Base-by-base conservation (phyloP, 805 yeast genomes). In the Metschnikowia koreensis region DNA sequence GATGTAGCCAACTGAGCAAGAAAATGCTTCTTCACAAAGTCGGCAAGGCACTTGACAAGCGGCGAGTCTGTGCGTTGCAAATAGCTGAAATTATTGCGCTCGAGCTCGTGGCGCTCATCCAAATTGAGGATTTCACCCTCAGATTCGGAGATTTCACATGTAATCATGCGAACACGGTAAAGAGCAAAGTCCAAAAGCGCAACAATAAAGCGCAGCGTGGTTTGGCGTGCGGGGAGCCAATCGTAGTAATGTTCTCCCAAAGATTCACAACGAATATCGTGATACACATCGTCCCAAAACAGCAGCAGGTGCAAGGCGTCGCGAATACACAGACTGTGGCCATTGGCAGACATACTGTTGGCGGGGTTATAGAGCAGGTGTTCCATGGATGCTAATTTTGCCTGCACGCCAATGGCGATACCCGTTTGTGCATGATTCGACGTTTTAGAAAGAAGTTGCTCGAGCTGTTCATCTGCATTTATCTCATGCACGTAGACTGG, bases 251-350 rank as follows among this genome's bases (percentile, higher is more conserved):
- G 38, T 17, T 37, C 43, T 6, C 6, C 44, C 16, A 6, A 13
- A 33, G 40, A 11, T 28, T 55, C 58, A 28, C 15, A 38, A n/a
- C 40, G 37, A 49, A 55, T 53, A 40, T 55, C 58, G 40, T 55
- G 58, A 45, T 55, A 53, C 13, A 55, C 58, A 39, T 55, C 57
- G 44, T 44, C 44, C 58, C 58, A 53, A 34, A 55, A 55, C 53
- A 46, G 50, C 50, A 29, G 37, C 11, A 47, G 44, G 36, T 44
- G 54, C n/a, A 44, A 44, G 38, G 54, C 51, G 41, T 47, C 54
- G 8, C 51, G 43, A 28, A 51, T 22, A 12, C 54, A 31, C 54
- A 31, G 26, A 11, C 13, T 33, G 40, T 46, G 43, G 41, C 27
- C 29, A 26, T 43, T 16, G 46, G 46, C 13, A 46, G 10, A 5